A percentile compares a stretch with the other conserved stretches of the same genome.
phyloP scores from a whole-genome alignment of 2,329 filamentous ascomycete genomes.

The Tolypocladium capitatum region DNA sequence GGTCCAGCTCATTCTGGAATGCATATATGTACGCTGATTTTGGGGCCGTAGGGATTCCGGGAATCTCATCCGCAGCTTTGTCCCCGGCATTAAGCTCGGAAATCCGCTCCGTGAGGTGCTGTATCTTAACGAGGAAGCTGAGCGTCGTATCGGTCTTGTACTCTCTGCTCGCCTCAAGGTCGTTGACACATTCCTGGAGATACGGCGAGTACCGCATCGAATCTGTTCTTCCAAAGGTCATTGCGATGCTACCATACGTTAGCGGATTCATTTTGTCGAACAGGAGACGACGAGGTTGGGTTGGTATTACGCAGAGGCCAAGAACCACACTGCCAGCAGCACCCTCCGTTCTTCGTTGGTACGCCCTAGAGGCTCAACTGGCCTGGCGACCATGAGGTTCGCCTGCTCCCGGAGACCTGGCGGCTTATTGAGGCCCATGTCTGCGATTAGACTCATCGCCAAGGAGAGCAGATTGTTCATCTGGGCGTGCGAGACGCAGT shows the following conservation, averaged over 20 bases:
- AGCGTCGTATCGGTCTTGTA: slow-evolving; percentile 32
- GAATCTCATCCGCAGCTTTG: slow-evolving; percentile 18
- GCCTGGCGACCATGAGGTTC: slow-evolving; percentile 27
- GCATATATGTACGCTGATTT: slow-evolving; percentile 30
- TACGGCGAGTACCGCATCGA: slow-evolving; percentile 38
- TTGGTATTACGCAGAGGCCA: slow-evolving; percentile 38
- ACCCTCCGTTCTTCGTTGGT: slow-evolving; percentile 39
- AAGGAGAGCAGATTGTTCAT: slow-evolving; percentile 36
- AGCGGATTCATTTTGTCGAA: not conserved
- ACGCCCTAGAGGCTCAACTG: slow-evolving; percentile 22
- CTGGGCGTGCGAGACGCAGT: slow-evolving; percentile 39
- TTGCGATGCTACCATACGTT: slow-evolving; percentile 19
- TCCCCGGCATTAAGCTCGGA: slow-evolving; percentile 25
- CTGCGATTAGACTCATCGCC: slow-evolving; percentile 31
- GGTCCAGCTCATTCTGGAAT: slow-evolving; percentile 32
- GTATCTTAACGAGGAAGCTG: slow-evolving; percentile 32
- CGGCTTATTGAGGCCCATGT: slow-evolving; percentile 30
- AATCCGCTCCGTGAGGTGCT: slow-evolving; percentile 38
- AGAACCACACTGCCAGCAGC: slow-evolving; percentile 39
- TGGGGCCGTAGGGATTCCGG: slow-evolving; percentile 25
- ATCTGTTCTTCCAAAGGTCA: slow-evolving; percentile 31
- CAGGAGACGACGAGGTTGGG: rapidly evolving
- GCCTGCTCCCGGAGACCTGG: slow-evolving; percentile 28
- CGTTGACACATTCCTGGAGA: slow-evolving; percentile 33
- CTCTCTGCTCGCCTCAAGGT: slow-evolving; percentile 30